A percentile compares a stretch with the other conserved stretches of the same genome.
phyloP scores from a whole-genome alignment of 2,329 filamentous ascomycete species.

The Talaromyces pinophilus region DNA sequence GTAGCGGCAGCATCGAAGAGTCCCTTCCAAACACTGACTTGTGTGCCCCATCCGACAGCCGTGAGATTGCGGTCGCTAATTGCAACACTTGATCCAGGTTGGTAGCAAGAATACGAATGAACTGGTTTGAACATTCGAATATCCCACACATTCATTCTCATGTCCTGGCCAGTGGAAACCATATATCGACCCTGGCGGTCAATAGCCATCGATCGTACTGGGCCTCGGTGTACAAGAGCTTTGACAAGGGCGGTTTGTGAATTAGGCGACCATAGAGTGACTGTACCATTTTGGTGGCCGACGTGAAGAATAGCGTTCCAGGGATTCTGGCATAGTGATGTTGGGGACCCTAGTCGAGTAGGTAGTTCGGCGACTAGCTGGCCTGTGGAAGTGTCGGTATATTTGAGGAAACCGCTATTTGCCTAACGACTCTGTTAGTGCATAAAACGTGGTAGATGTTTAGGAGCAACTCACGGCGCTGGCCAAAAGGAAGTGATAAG shows the following conservation, averaged over 20 bases:
- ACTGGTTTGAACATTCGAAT: slow-evolving; percentile 92
- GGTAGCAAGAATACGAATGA: slow-evolving; percentile 79
- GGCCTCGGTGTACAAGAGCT: slow-evolving; percentile 83
- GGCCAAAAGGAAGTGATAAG: slow-evolving; percentile 91
- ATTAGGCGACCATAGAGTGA: slow-evolving; percentile 96
- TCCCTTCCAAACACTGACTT: slow-evolving; percentile 86
- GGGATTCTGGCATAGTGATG: slow-evolving; percentile 82
- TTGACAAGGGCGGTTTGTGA: slow-evolving; percentile 84
- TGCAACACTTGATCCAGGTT: slow-evolving; percentile 77
- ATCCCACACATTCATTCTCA: slow-evolving; percentile 94
- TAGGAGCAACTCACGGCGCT: slow-evolving; percentile 65
- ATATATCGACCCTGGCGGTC: slow-evolving; percentile 93
- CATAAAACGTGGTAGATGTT: background rate
- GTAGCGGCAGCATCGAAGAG: slow-evolving; percentile 73
- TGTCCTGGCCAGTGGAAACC: slow-evolving; percentile 88
- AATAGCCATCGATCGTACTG: slow-evolving; percentile 79
- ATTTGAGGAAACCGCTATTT: slow-evolving; percentile 81
- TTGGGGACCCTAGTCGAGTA: slow-evolving; percentile 80
- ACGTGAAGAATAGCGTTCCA: slow-evolving; percentile 90
- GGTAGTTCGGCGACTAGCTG: slow-evolving; percentile 82
- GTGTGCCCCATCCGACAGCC: slow-evolving; percentile 87
- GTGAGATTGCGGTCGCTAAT: slow-evolving; percentile 89
- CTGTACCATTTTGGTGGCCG: slow-evolving; percentile 91
- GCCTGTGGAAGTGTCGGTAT: slow-evolving; percentile 93
- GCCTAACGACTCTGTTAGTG: slow-evolving; percentile 52